phyloP scores from a whole-genome alignment of 495 filamentous ascomycete genomes.

The Penicillium waksmanii region DNA sequence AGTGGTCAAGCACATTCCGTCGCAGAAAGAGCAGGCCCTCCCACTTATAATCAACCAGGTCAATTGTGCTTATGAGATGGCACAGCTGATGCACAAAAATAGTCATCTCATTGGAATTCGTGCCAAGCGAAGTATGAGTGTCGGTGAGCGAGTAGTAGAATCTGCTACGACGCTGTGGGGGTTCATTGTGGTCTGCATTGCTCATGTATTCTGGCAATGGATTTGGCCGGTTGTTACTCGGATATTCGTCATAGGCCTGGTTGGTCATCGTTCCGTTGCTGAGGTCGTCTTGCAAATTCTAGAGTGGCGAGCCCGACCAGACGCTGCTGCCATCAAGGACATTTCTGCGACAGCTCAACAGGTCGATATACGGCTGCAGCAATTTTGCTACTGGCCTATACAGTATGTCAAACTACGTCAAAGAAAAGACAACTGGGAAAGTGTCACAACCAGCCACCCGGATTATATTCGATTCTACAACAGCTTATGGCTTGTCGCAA shows the following conservation, averaged over 20 bases:
- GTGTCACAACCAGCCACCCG: constrained; percentile 90
- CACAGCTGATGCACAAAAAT: constrained; percentile 83
- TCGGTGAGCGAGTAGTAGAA: constrained; percentile 93
- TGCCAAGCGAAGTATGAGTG: constrained; percentile 81
- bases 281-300: constrained; percentile 79
- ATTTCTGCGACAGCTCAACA: constrained; percentile 98
- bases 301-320: constrained; percentile 84
- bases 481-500: constrained; percentile 96
- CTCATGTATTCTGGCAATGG: constrained; percentile 73
- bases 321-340: constrained; percentile 87
- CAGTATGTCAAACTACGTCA: constrained; percentile 90
- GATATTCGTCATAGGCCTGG: constrained; percentile 73
- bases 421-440: constrained; percentile 91
- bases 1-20: constrained; percentile 72
- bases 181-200: constrained; percentile 67
- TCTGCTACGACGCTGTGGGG: constrained; percentile 86
- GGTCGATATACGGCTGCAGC: constrained; percentile 94
- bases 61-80: constrained; percentile 92
- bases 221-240: constrained; percentile 75
- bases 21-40: constrained; percentile 81
- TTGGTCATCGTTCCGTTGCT: constrained; percentile 80
- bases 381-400: constrained; percentile 99
- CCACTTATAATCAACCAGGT: constrained; percentile 88
- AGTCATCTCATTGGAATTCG: constrained; percentile 79
- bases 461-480: constrained; percentile 99